Conservation (phyloP, 257 asterid genomes). For the Vinca minor region DNA sequence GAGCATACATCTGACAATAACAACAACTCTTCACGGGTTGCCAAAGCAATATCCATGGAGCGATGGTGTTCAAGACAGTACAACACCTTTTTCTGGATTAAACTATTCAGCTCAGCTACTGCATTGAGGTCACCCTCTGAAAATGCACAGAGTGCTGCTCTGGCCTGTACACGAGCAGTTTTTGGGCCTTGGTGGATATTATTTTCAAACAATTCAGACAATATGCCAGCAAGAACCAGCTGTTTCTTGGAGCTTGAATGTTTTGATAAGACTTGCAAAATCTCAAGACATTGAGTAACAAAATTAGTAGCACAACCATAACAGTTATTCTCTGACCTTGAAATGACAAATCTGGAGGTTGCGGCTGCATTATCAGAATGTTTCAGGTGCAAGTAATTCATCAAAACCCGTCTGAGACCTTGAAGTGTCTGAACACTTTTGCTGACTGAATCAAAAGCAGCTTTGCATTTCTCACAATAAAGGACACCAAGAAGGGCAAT, state of each 20-base stretch:
- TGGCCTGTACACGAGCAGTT: slow-evolving; percentile 93
- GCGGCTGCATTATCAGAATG: slow-evolving; percentile 63
- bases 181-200: slow-evolving; percentile 98
- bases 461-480: slow-evolving; percentile 98
- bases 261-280: slow-evolving; percentile 80
- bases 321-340: slow-evolving; percentile 90
- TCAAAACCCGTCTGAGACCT: slow-evolving; percentile 88
- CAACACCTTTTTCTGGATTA: slow-evolving; percentile 76
- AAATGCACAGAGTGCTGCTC: slow-evolving; percentile 97
- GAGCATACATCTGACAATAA: slow-evolving; percentile 91
- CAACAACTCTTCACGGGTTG: slow-evolving; percentile 88
- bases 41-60: slow-evolving; percentile 90
- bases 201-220: slow-evolving; percentile 93
- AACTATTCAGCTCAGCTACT: slow-evolving; percentile 79
- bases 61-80: slow-evolving; percentile 99
- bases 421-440: slow-evolving; percentile 99
- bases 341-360: slow-evolving; percentile 79
- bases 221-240: slow-evolving; percentile 86
- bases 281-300: slow-evolving; percentile 91
- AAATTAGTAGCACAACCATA: slow-evolving; percentile 97
- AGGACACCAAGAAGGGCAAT: slow-evolving; percentile 99
- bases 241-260: slow-evolving; percentile 78
- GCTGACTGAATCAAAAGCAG: slow-evolving; percentile 99
- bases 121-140: slow-evolving; percentile 89
- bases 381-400: slow-evolving; percentile 90